Percentiles rank a stretch among this genome's conserved stretches.
Conservation (phyloP, 805 yeast species). For the Kuraishia capsulata region DNA sequence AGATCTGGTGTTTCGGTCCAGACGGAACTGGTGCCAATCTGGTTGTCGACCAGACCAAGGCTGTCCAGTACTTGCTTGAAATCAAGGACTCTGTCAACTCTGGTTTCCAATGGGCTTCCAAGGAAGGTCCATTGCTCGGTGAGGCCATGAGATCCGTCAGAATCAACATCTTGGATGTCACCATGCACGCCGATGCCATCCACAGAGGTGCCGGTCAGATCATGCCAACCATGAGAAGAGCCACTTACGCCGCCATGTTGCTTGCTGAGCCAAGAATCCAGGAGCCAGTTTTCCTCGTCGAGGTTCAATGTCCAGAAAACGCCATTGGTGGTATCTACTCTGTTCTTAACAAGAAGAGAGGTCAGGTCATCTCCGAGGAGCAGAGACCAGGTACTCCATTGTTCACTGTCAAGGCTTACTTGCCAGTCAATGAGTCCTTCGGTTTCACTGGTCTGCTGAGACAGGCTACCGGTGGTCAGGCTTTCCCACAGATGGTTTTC, state of each 20-base stretch:
- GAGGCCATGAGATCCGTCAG: conserved; percentile 95
- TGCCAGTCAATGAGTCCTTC: conserved; percentile 99
- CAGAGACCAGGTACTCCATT: conserved; percentile 99
- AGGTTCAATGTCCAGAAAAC: conserved; percentile 98
- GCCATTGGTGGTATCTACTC: conserved; percentile 99
- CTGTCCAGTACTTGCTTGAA: conserved; percentile 97
- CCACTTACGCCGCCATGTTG: conserved; percentile 94
- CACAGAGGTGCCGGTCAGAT: conserved; percentile 99
- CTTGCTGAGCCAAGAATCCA: conserved; percentile 98
- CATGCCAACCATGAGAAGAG: conserved; percentile 99
- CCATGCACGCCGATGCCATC: conserved; percentile 99
- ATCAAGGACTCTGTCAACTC: conserved; percentile 99
- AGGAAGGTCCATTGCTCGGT: conserved; percentile 98
- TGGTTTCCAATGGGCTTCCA: conserved; percentile 99
- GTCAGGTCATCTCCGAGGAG: conserved; percentile 98
- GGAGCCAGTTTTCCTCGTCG: conserved; percentile 99
- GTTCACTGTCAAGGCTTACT: conserved; percentile 99
- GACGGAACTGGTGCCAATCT: conserved; percentile 98
- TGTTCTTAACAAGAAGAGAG: conserved; percentile 98
- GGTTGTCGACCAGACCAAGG: conserved; percentile 99
- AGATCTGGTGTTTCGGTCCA: conserved; percentile 99
- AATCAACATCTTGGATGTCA: conserved; percentile 97
- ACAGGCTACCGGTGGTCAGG: conserved; percentile 99
- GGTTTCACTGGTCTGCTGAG: conserved; percentile 99
- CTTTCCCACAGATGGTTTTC: conserved; percentile 99